phyloP scores from a whole-genome alignment of 139 green algal genomes.

The Chlorella sp. region DNA sequence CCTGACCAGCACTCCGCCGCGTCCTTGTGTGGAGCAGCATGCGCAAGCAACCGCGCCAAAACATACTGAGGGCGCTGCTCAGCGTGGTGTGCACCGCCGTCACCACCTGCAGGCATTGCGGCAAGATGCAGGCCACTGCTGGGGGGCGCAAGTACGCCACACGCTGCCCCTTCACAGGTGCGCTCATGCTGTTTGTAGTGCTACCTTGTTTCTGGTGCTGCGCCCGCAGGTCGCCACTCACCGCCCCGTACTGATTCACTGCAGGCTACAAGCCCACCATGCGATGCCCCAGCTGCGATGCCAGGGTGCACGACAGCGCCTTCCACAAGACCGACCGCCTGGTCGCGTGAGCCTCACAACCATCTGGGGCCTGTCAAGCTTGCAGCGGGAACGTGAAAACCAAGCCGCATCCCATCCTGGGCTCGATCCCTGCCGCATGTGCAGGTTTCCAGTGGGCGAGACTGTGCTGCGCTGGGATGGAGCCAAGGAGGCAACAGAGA shows the following conservation, averaged over 20 bases:
- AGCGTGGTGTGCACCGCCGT: background rate
- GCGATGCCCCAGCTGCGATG: constrained; percentile 42
- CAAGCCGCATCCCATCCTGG: too few species aligned
- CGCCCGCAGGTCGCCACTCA: background rate
- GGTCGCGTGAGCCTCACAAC: background rate
- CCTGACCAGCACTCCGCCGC: background rate
- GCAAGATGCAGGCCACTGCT: background rate
- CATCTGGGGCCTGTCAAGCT: background rate
- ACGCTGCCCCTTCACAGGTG: constrained; percentile 53
- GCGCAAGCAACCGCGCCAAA: background rate
- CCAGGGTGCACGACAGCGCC: constrained; percentile 28
- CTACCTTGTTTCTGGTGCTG: background rate
- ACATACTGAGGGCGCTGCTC: background rate
- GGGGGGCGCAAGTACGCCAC: constrained; percentile 18
- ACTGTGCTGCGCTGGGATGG: constrained; percentile 47
- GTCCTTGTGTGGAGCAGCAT: background rate
- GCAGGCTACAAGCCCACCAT: constrained; percentile 38
- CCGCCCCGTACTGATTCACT: background rate
- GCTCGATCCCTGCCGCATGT: background rate
- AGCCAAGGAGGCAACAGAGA: constrained; percentile 16
- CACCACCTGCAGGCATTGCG: background rate
- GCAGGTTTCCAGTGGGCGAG: constrained; percentile 29
- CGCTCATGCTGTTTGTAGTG: background rate
- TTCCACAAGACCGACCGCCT: constrained; percentile 38
- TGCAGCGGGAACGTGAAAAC: background rate